Base-by-base conservation (phyloP, 2,329 filamentous ascomycete species). In the Fusarium foetens region DNA sequence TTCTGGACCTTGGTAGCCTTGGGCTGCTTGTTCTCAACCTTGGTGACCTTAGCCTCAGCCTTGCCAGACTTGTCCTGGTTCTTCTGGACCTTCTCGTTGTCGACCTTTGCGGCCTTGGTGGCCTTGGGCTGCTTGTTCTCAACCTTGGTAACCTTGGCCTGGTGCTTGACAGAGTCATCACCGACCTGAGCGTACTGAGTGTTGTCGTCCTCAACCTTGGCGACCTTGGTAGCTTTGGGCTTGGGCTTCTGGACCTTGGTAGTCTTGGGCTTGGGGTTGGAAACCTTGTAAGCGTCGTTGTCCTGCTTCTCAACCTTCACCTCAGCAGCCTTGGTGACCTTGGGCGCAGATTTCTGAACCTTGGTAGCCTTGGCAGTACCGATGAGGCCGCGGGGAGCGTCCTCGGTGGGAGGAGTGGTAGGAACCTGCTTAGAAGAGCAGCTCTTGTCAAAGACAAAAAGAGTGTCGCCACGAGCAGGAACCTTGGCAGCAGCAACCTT, bases 391-490 rank as follows among this genome's bases (percentile, higher is more conserved):
- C 62, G 62, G 5, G 59, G 46, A 6, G 62, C 48, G 1, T 48
- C 59, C 10, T 57, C 14, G 3, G 59, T 65, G 8, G 62, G 62
- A 5, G 48, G 27, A 0, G 59, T 64, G 1, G 48, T 65, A 7
- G 62, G 62, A 6, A 65, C 59, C 48, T 65, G 59, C 41, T 64
- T 65, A 11, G 59, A 48, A 17, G 62, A 64, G 17, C 62, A 65
- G 0, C 41, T 41, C 48, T 57, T 64, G 0, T 65, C 59, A 29
- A 65, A 65, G 10, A 38, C 29, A 14, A 65, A 65, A 6, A 65
- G 41, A 5, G 29, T 57, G 4, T 65, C 62, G 5, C 21, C 9
- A 0, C 48, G 62, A 38, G 41, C 39, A 41, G 59, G 59, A 23
- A 65, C 39, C 48, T 41, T 64, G 3, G 59, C n/a, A 19, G 62